Evolutionary conservation across 2,329 filamentous ascomycete genomes (phyloP).

Genomic region (Phialophora expanda): DNA sequence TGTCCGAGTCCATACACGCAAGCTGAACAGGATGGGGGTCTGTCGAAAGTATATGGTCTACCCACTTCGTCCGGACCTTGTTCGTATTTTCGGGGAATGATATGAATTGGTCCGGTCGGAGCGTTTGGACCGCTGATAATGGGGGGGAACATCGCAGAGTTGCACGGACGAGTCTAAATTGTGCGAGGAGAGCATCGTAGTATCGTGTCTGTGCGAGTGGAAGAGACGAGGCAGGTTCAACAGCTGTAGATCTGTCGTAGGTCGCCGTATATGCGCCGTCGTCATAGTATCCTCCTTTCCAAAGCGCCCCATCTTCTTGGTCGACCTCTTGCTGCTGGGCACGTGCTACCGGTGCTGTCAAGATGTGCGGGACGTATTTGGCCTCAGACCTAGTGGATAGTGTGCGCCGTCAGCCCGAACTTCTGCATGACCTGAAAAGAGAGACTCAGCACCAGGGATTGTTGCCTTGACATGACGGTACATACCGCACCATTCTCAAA

Average conservation of each 20-base stretch:
- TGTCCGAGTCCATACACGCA: slow-evolving; percentile 62
- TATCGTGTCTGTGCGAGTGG: slow-evolving; percentile 67
- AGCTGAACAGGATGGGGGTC: slow-evolving; percentile 58
- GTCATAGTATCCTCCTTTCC: slow-evolving; percentile 65
- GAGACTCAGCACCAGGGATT: slow-evolving; percentile 34
- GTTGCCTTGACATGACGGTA: slow-evolving; percentile 21
- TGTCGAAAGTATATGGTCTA: slow-evolving; percentile 46
- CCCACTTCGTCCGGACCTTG: slow-evolving; percentile 63
- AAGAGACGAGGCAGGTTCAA: slow-evolving; percentile 48
- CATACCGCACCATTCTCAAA: slow-evolving; percentile 72
- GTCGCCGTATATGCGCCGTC: slow-evolving; percentile 79
- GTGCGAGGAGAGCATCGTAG: slow-evolving; percentile 67
- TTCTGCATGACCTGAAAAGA: slow-evolving; percentile 1
- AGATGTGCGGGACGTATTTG: slow-evolving; percentile 71
- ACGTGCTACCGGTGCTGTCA: slow-evolving; percentile 60
- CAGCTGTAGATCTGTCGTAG: slow-evolving; percentile 48
- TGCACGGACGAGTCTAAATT: slow-evolving; percentile 69
- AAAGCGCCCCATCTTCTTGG: slow-evolving; percentile 1
- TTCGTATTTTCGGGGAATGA: slow-evolving; percentile 61
- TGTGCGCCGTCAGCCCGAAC: slow-evolving; percentile 16
- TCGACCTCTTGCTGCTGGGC: slow-evolving; percentile 47
- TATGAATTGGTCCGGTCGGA: slow-evolving; percentile 60
- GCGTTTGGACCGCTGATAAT: slow-evolving; percentile 55
- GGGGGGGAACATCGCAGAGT: slow-evolving; percentile 65
- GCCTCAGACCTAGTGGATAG: slow-evolving; percentile 70